Evolutionary conservation across 495 filamentous ascomycete genomes (phyloP).

Genomic region (Chaetomium cochliodes): DNA sequence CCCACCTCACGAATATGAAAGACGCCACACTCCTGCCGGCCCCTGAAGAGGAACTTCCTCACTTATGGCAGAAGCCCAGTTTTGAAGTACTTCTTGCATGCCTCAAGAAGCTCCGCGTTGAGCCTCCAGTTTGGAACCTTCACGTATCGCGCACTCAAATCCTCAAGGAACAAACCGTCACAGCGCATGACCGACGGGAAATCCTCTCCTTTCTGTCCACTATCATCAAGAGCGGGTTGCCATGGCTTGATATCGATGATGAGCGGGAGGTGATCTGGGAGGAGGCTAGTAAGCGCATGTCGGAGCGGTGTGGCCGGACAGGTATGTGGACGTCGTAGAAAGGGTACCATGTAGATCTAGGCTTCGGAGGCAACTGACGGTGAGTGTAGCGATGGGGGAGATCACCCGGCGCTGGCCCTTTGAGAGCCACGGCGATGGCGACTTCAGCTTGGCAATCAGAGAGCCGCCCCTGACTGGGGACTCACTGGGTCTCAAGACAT

Average conservation of each 20-base stretch:
- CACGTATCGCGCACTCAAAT: slow-evolving; percentile 33
- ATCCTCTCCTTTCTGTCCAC: slow-evolving; percentile 64
- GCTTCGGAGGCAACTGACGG: neutral
- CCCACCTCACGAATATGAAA: slow-evolving; percentile 12
- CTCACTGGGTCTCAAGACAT: slow-evolving; percentile 88
- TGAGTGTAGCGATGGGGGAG: slow-evolving; percentile 66
- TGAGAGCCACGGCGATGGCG: slow-evolving; percentile 25
- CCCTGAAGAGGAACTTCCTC: slow-evolving; percentile 38
- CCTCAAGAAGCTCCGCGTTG: slow-evolving; percentile 41
- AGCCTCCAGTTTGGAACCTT: slow-evolving; percentile 45
- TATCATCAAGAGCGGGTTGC: slow-evolving; percentile 70
- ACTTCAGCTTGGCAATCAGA: slow-evolving; percentile 65
- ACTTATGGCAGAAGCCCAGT: slow-evolving; percentile 48
- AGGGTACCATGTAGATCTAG: neutral
- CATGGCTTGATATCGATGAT: slow-evolving; percentile 72
- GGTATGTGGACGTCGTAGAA: slow-evolving; percentile 28
- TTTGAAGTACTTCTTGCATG: slow-evolving; percentile 38
- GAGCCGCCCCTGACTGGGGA: slow-evolving; percentile 87
- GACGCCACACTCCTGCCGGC: slow-evolving; percentile 1
- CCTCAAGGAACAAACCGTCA: slow-evolving; percentile 31
- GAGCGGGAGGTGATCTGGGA: slow-evolving; percentile 76
- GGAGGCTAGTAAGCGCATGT: slow-evolving; percentile 69
- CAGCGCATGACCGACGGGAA: slow-evolving; percentile 37
- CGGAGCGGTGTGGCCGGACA: slow-evolving; percentile 77
- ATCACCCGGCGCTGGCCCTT: slow-evolving; percentile 74